These are phyloP conservation scores for Dimargaris xerosporica DNA, from an alignment of 192 early-diverging fungal species.

Conservation along the genomic window DNA sequence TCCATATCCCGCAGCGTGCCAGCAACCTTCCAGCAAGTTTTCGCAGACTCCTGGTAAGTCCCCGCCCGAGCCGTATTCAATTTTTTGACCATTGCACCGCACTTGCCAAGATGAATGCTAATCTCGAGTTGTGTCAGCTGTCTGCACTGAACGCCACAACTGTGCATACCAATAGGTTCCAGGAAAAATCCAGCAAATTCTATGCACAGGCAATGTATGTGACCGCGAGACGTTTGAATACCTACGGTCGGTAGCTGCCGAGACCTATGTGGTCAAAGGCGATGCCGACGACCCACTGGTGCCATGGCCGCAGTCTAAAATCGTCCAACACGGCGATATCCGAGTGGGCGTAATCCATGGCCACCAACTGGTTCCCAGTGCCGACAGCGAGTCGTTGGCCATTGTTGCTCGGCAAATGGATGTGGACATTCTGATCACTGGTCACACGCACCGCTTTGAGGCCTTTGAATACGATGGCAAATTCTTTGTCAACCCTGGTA, in stretches of 20 bases:
- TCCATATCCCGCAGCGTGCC: conserved; percentile 87
- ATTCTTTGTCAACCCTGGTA: conserved; percentile 94
- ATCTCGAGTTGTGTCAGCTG: too few species aligned
- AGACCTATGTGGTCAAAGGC: conserved; percentile 61
- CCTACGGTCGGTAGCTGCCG: conserved; percentile 61
- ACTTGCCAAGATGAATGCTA: too few species aligned
- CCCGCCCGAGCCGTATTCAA: too few species aligned
- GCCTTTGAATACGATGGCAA: conserved; percentile 82
- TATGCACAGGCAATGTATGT: conserved; percentile 80
- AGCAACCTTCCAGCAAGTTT: conserved; percentile 82
- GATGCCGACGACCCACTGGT: conserved; percentile 49
- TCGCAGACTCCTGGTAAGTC: conserved; percentile 78
- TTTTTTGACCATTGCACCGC: too few species aligned
- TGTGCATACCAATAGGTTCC: too few species aligned
- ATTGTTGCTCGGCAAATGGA: conserved; percentile 76
- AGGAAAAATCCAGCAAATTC: conserved; percentile 92
- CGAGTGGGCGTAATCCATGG: conserved; percentile 72
- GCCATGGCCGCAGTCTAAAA: conserved; percentile 41
- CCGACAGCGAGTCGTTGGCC: conserved; percentile 52
- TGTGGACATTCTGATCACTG: conserved; percentile 77
- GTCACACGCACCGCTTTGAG: conserved; percentile 81
- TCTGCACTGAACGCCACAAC: too few species aligned
- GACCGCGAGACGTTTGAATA: conserved; percentile 78
- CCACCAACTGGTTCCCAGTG: conserved; percentile 44
- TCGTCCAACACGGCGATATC: conserved; percentile 43